Conservation (phyloP, 768 basidiomycete genomes). For the Termitomyces sp. region DNA sequence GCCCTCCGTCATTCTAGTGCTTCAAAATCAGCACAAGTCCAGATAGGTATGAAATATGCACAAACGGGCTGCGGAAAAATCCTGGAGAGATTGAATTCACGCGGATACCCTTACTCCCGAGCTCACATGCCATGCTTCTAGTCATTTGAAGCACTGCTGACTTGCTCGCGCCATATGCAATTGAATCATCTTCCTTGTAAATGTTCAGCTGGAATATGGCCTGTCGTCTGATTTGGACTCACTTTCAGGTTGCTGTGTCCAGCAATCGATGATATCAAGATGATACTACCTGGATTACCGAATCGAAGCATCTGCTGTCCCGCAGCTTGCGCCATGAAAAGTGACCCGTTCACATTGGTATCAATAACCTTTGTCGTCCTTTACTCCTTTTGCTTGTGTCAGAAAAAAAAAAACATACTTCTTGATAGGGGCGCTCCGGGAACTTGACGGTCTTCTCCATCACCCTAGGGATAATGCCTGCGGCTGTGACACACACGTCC, state of each 20-base stretch:
- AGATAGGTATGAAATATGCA: not conserved
- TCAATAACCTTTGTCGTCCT: conserved; percentile 44
- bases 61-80: conserved; percentile 61
- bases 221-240: not conserved
- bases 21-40: not conserved
- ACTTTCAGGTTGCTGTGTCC: conserved; percentile 27
- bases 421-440: conserved; percentile 53
- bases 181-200: not conserved
- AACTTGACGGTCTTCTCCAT: conserved; percentile 56
- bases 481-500: conserved; percentile 73
- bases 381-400: not conserved
- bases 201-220: not conserved
- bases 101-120: conserved; percentile 57
- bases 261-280: conserved; percentile 63
- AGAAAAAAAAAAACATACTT: conserved; percentile 23
- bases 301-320: conserved; percentile 56
- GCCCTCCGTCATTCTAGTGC: conserved; percentile 60
- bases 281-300: conserved; percentile 47
- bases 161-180: conserved; percentile 67
- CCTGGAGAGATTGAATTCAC: conserved; percentile 76
- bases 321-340: conserved; percentile 60
- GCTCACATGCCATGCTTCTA: conserved; percentile 75
- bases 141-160: conserved; percentile 74
- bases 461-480: conserved; percentile 53
- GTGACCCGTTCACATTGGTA: conserved; percentile 59